Evolutionary conservation across 1,284 basidiomycete species (phyloP).

Genomic region (Cystobasidium slooffiae): DNA sequence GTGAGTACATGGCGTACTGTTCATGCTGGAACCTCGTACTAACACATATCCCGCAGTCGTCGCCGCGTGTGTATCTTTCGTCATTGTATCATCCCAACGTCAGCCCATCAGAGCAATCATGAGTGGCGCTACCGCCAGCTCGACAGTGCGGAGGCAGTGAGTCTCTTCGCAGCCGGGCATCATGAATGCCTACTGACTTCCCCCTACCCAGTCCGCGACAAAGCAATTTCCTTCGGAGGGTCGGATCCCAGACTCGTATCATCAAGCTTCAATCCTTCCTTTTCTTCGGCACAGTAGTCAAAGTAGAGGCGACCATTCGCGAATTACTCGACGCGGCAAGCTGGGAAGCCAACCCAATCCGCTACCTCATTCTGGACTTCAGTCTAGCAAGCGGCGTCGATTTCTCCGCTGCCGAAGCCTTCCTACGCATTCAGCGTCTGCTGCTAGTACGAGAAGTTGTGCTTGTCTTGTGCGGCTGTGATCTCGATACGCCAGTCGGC

Average conservation of each 20-base stretch:
- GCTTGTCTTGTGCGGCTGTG: slow-evolving; percentile 83
- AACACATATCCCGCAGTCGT: slow-evolving; percentile 44
- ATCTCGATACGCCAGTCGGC: slow-evolving; percentile 67
- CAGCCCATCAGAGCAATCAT: slow-evolving; percentile 72
- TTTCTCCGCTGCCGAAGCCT: slow-evolving; percentile 92
- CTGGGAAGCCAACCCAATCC: slow-evolving; percentile 80
- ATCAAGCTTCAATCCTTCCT: slow-evolving; percentile 89
- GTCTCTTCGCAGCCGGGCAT: background rate
- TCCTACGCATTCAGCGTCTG: slow-evolving; percentile 85
- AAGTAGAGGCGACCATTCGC: slow-evolving; percentile 64
- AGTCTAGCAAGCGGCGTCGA: slow-evolving; percentile 86
- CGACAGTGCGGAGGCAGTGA: slow-evolving; percentile 59
- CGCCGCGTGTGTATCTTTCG: slow-evolving; percentile 83
- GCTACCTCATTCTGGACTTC: slow-evolving; percentile 87
- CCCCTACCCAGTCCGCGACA: slow-evolving; percentile 60
- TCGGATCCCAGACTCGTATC: slow-evolving; percentile 88
- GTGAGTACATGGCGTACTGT: slow-evolving; percentile 71
- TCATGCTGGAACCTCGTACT: slow-evolving; percentile 53
- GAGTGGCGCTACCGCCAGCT: slow-evolving; percentile 44
- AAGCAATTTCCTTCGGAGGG: slow-evolving; percentile 83
- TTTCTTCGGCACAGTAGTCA: slow-evolving; percentile 75
- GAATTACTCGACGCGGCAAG: slow-evolving; percentile 71
- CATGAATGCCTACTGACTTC: background rate
- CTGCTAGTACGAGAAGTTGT: slow-evolving; percentile 75
- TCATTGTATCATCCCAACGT: slow-evolving; percentile 85